Evolutionary conservation across 148 eudicot species (phyloP), one percentile per base, ranked within the genome.

Genomic region (Fagopyrum homotropicum): DNA sequence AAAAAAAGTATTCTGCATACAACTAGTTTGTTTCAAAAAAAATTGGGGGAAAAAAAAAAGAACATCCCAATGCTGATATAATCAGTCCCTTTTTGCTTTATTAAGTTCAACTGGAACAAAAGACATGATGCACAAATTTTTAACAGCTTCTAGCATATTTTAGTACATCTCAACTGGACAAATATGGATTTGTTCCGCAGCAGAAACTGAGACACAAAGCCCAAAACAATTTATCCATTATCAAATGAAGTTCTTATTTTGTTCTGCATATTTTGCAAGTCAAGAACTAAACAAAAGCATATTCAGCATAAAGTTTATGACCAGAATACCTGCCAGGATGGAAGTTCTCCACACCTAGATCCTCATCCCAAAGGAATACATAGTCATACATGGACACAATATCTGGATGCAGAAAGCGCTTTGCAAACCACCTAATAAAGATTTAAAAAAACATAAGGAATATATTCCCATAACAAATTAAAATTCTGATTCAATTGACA

Each of bases 361-460:
- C 98, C 79, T 95, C 98, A 80, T 95, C 98, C 98, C 98, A 95
- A 16, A 95, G 92, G 79, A 95, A 95, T 72, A 95, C 83, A 77
- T 90, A 95, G 79, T 92, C 93, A 72, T 95, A 95, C 71, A 86
- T 79, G 46, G 97, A 89, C 46, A 95, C 97, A 47, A 90, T 82
- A 82, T 90, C 87, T 69, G 98, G 98, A 86, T 92, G 92, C 64
- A 95, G 79, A 84, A 95, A 95, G 73, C 98, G 96, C 76, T 95
- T 95, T 45, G 98, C 98, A 84, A 95, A 95, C 98, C 98, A 92
- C 98, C 98, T 95, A 83, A 70, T 69, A 63, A 14, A 16, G 46
- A 66, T 15, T 12, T 1, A 35, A 35, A 35, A 66, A 43, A 30
- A 63, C 45, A 40, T 40, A 66, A 40, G 43, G 47, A 6, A 14